Conservation (phyloP, 129 eudicot species). For the Lonicera japonica region DNA sequence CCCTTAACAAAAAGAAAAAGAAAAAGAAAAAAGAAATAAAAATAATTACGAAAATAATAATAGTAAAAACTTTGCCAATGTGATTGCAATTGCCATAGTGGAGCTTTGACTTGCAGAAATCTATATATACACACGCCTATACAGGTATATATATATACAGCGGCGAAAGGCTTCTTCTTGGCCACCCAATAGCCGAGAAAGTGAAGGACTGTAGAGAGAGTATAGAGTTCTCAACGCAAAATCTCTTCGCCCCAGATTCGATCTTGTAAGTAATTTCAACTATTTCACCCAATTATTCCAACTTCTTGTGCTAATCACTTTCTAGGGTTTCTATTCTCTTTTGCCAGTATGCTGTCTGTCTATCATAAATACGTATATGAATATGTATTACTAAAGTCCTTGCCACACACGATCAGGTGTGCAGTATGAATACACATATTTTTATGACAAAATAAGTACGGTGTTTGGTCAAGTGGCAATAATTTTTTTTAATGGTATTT, state of each 20-base stretch:
- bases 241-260: neutral
- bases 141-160: neutral
- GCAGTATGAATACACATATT: too few species aligned
- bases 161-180: neutral
- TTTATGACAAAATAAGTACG: too few species aligned
- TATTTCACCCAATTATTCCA: neutral
- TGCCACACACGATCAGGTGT: too few species aligned
- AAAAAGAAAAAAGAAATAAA: too few species aligned
- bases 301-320: neutral
- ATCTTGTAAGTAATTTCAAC: neutral
- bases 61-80: too few species aligned
- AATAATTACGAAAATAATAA: too few species aligned
- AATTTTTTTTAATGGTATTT: too few species aligned
- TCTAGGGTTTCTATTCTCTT: neutral
- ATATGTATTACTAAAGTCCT: neutral
- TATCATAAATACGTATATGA: neutral
- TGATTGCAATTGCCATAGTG: neutral
- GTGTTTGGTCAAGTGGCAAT: too few species aligned
- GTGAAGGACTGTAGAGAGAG: neutral
- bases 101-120: slow-evolving; percentile 2
- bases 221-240: neutral
- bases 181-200: neutral
- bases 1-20: too few species aligned
- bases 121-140: neutral
- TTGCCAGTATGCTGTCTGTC: neutral